phyloP scores from a whole-genome alignment of 768 basidiomycete species.

The Boletus sp. region DNA sequence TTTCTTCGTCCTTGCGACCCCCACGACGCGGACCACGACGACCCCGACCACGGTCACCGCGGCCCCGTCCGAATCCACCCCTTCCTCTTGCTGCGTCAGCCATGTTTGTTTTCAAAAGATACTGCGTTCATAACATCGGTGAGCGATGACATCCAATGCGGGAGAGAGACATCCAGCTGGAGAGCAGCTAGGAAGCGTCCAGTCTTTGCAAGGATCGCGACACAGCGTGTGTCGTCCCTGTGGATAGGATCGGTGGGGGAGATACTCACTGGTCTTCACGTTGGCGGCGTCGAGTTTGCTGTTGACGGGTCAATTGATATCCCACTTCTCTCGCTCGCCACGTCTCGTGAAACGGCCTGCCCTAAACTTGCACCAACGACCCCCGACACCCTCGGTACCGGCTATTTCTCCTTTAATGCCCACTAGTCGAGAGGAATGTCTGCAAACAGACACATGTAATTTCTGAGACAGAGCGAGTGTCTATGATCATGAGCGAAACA shows the following conservation, averaged over 20 bases:
- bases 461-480: not conserved
- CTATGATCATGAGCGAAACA: not conserved
- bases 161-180: slow-evolving; percentile 50
- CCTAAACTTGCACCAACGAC: slow-evolving; percentile 25
- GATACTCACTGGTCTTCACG: slow-evolving; percentile 38
- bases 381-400: slow-evolving; percentile 12
- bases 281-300: slow-evolving; percentile 20
- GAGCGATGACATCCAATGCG: slow-evolving; percentile 41
- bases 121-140: slow-evolving; percentile 29
- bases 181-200: not conserved
- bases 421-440: not conserved
- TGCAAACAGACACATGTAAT: too few relatives aligned
- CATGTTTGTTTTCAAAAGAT: slow-evolving; percentile 45
- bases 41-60: slow-evolving; percentile 64
- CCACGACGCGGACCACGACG: slow-evolving; percentile 88
- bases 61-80: slow-evolving; percentile 87
- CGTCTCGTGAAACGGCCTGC: slow-evolving; percentile 18
- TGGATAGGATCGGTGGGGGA: not conserved
- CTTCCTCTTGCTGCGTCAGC: slow-evolving; percentile 92
- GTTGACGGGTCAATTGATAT: slow-evolving; percentile 12
- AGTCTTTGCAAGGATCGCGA: slow-evolving; percentile 1
- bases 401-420: slow-evolving; percentile 16
- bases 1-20: slow-evolving; percentile 99
- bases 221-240: not conserved
- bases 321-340: not conserved